Evolutionary conservation across 2,329 filamentous ascomycete species (phyloP), one percentile per base, ranked within the genome.

Genomic region (Nannizziopsis arthrosporioides): DNA sequence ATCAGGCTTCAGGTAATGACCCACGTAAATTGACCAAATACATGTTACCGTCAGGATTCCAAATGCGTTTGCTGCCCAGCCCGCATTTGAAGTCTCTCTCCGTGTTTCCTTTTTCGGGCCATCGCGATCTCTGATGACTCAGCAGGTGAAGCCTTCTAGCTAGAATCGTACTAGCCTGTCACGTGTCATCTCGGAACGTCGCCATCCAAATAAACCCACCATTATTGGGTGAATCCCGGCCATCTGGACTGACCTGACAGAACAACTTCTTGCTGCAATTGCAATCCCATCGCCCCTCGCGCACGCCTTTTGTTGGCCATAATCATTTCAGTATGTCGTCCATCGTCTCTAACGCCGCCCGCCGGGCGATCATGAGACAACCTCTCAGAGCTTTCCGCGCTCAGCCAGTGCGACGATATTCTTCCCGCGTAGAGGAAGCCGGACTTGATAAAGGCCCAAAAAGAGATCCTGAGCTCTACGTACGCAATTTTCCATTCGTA

Each of bases 381-480:
- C 56, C 65, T 49, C 54, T 67, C 66, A 64, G 71, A 62, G 64
- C 60, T 42, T 18, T 50, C 51, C 59, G 63, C 55, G 60, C 63
- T 53, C 63, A 66, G 59, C 64, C 63, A 57, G 58, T 63, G 53
- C 59, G 58, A 57, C 57, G 60, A 49, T 60, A 65, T 54, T 66
- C 63, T 54, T 69, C 65, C 54, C 69, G 68, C 59, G 64, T 69
- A 42, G 70, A 73, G 54, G 69, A 74, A 56, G 64, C 69, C 51
- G 56, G 65, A 56, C 68, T 84, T 61, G 74, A 77, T 63, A 73
- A 78, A 64, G 81, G 75, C 58, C 78, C 80, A 49, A 81, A 77
- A 72, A 73, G 73, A 65, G 81, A 86, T 66, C 82, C 82, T 51
- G 82, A 86, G 72, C 80, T 85, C 64, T 84, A 82, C 65, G 82